phyloP scores from a whole-genome alignment of 2,329 filamentous ascomycete genomes.

The Metarhizium sp. region DNA sequence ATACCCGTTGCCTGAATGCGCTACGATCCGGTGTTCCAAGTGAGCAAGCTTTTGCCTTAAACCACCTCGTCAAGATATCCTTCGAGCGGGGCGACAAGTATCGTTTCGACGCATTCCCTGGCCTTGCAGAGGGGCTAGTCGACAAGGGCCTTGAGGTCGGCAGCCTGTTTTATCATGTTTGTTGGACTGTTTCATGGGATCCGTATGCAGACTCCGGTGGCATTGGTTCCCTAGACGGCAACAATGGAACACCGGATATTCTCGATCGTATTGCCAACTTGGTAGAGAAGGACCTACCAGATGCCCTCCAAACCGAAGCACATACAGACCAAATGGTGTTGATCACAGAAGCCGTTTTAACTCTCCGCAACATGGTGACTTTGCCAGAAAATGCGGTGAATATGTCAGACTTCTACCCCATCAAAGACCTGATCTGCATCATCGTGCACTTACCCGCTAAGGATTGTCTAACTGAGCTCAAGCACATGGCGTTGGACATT shows the following conservation, averaged over 20 bases:
- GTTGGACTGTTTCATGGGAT: slow-evolving; percentile 70
- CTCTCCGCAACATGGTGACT: slow-evolving; percentile 94
- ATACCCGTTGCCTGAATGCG: slow-evolving; percentile 76
- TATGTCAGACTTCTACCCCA: slow-evolving; percentile 62
- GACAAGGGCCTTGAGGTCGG: slow-evolving; percentile 76
- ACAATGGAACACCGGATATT: slow-evolving; percentile 40
- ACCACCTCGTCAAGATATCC: slow-evolving; percentile 91
- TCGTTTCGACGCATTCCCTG: slow-evolving; percentile 84
- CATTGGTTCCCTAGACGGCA: slow-evolving; percentile 32
- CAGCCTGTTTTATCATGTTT: slow-evolving; percentile 69
- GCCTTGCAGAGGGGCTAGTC: slow-evolving; percentile 78
- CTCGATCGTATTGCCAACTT: slow-evolving; percentile 62
- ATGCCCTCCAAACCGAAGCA: slow-evolving; percentile 62
- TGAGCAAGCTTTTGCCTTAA: slow-evolving; percentile 87
- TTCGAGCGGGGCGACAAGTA: slow-evolving; percentile 93
- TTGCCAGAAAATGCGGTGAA: slow-evolving; percentile 80
- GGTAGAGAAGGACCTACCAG: slow-evolving; percentile 47
- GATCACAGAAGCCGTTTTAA: slow-evolving; percentile 77
- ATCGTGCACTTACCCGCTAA: slow-evolving; percentile 67
- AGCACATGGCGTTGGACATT: slow-evolving; percentile 85
- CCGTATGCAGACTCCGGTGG: slow-evolving; percentile 43
- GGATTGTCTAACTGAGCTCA: slow-evolving; percentile 69
- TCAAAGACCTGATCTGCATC: slow-evolving; percentile 78
- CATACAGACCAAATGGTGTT: slow-evolving; percentile 64
- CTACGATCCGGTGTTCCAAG: slow-evolving; percentile 68